A percentile compares a stretch with the other conserved stretches of the same genome.
Evolutionary conservation across 1,284 basidiomycete species (phyloP).

Genomic region (Naganishia sp.): DNA sequence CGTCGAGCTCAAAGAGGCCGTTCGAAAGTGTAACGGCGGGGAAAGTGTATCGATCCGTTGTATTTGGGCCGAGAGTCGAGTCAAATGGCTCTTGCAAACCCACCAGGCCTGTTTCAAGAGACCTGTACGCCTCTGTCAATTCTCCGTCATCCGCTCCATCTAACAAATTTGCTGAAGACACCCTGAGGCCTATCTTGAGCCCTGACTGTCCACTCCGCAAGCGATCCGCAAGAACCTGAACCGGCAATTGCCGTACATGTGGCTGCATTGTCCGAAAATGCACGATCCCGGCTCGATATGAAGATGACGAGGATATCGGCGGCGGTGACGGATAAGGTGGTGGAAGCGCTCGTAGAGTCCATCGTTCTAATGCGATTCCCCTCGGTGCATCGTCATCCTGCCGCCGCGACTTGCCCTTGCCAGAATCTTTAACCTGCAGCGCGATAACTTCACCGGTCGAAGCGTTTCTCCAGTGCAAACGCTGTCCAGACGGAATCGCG

Average conservation of each 20-base stretch:
- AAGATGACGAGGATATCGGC: slow-evolving; percentile 42
- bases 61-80: slow-evolving; percentile 29
- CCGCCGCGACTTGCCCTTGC: slow-evolving; percentile 38
- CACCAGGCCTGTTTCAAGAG: slow-evolving; percentile 50
- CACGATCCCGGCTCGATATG: slow-evolving; percentile 42
- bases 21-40: slow-evolving; percentile 47
- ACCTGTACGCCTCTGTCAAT: slow-evolving; percentile 47
- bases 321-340: neutral
- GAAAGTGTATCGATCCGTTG: slow-evolving; percentile 33
- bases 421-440: slow-evolving; percentile 31
- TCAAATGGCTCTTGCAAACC: slow-evolving; percentile 45
- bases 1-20: slow-evolving; percentile 42
- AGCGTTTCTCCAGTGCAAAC: slow-evolving; percentile 3
- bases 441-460: neutral
- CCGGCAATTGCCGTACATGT: slow-evolving; percentile 47
- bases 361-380: slow-evolving; percentile 51
- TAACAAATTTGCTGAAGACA: slow-evolving; percentile 50
- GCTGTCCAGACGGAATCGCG: slow-evolving; percentile 46
- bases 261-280: slow-evolving; percentile 51
- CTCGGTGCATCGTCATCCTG: slow-evolving; percentile 15
- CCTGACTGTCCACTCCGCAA: slow-evolving; percentile 47
- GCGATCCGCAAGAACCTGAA: slow-evolving; percentile 46
- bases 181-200: slow-evolving; percentile 50
- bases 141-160: slow-evolving; percentile 37
- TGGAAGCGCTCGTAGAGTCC: slow-evolving; percentile 44